phyloP scores from a whole-genome alignment of 805 yeast genomes.

The Wickerhamomyces chaumierensis region DNA sequence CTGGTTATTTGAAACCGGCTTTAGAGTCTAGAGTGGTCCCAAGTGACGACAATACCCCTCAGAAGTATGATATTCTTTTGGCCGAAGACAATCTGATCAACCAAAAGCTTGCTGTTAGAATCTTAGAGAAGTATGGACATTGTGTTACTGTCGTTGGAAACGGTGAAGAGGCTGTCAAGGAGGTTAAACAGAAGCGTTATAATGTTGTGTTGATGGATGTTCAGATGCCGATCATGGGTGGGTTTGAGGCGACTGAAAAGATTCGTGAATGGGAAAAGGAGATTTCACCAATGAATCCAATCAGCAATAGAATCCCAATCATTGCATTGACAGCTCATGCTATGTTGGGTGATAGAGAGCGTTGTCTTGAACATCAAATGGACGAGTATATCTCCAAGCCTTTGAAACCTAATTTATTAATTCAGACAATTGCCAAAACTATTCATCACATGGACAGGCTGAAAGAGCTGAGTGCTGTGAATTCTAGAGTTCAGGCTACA shows the following conservation, averaged over 20 bases:
- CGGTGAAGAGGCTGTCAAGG: conserved; percentile 74
- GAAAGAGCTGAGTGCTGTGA: conserved; percentile 28
- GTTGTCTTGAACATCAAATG: conserved; percentile 82
- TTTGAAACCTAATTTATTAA: conserved; percentile 67
- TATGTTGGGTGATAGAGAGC: conserved; percentile 85
- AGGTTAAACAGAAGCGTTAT: conserved; percentile 52
- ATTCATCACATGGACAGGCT: conserved; percentile 58
- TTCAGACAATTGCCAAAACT: conserved; percentile 79
- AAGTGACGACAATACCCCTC: conserved; percentile 67
- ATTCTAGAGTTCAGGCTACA: conserved; percentile 10
- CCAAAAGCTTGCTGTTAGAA: conserved; percentile 78
- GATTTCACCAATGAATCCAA: conserved; percentile 57
- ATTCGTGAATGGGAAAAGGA: conserved; percentile 84
- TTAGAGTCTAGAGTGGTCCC: conserved; percentile 75
- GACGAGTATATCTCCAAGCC: conserved; percentile 88
- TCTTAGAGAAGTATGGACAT: conserved; percentile 79
- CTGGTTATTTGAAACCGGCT: conserved; percentile 77
- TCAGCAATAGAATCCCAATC: conserved; percentile 71
- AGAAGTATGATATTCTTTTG: conserved; percentile 59
- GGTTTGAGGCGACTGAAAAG: conserved; percentile 81
- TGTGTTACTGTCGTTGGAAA: conserved; percentile 77
- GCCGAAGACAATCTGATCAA: conserved; percentile 86
- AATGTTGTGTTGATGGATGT: conserved; percentile 89
- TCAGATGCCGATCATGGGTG: conserved; percentile 94
- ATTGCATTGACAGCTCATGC: conserved; percentile 91